Evolutionary conservation across 352 stramenopile genomes (phyloP), one percentile per base, ranked within the genome.

Genomic region (Pythium vanterpoolii): DNA sequence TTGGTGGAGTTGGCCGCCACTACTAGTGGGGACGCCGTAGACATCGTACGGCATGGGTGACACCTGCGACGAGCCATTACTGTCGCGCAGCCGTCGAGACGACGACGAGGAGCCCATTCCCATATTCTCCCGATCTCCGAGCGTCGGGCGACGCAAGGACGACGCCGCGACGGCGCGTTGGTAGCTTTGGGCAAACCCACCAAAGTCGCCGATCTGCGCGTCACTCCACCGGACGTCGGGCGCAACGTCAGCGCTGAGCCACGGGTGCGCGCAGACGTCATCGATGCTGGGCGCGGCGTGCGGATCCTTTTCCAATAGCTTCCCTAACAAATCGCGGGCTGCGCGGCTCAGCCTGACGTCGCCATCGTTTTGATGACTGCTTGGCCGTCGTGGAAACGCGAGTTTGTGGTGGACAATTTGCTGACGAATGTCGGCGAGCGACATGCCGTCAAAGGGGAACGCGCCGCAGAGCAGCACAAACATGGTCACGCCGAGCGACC

Each of bases 401-500:
- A 69, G 24, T 59, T 66, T 9, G 66, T 70, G 19, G 24, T 56
- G 23, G 27, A 62, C 43, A 21, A 74, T 66, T 10, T 49, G 57
- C n/a, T 46, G 21, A 23, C 60, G 55, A 10, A 63, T 62, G 40
- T 73, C 62, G n/a, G 78, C 73, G 9, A 49, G 43, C 16, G 50
- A 53, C 0, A 51, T 39, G 27, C 21, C 58, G 34, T 66, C 56
- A 39, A 90, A 92, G 1, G 83, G 83, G 48, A 85, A 89, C 14
- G 63, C 63, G 1, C 71, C 77, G 31, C 74, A 90, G 2, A 93
- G 62, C 58, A 93, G 68, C 45, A 86, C 66, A 49, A 83, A 90
- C 55, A 90, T 77, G 6, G 78, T 89, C 24, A 94, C 74, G 3
- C 85, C 85, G 7, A 94, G 68, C 2, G 82, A 79, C 77, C 77